These are phyloP conservation scores for Colletotrichum musae DNA, from an alignment of 2,329 filamentous ascomycete genomes.

Conservation along the genomic window DNA sequence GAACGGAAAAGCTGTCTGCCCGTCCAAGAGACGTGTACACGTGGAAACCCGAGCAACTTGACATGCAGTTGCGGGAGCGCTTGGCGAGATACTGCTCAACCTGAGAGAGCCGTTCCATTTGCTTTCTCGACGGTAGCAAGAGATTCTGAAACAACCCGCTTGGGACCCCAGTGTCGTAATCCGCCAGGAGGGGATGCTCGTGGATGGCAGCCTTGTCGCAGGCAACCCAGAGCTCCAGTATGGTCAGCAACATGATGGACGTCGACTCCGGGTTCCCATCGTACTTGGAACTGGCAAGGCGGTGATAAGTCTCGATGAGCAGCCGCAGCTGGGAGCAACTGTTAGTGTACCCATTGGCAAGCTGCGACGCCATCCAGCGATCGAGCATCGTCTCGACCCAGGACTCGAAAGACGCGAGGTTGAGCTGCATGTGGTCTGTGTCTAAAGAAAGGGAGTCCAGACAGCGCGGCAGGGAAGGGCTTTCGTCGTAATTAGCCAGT, in stretches of 20 bases:
- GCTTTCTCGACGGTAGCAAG: constrained; percentile 56
- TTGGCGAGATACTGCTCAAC: constrained; percentile 64
- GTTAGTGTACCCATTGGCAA: constrained; percentile 35
- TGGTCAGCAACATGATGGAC: constrained; percentile 70
- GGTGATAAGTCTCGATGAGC: constrained; percentile 53
- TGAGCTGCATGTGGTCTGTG: background rate
- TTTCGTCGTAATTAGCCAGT: background rate
- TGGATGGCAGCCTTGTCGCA: constrained; percentile 63
- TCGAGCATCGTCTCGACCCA: constrained; percentile 53
- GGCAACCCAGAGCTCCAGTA: constrained; percentile 72
- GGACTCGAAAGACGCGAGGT: constrained; percentile 55
- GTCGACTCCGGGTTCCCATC: constrained; percentile 56
- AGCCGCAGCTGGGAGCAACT: constrained; percentile 49
- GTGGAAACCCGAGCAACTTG: background rate
- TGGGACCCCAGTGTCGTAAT: constrained; percentile 64
- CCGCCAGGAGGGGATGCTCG: constrained; percentile 55
- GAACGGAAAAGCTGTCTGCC: constrained; percentile 59
- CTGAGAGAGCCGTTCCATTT: constrained; percentile 60
- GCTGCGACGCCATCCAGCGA: background rate
- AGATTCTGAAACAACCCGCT: constrained; percentile 57
- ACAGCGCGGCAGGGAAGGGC: background rate
- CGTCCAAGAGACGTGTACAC: constrained; percentile 56
- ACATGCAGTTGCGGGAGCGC: constrained; percentile 48
- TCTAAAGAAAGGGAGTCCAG: background rate
- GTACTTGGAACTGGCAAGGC: constrained; percentile 50